Evolutionary conservation across 768 basidiomycete genomes (phyloP).

Genomic region (Gautieria morchelliformis): DNA sequence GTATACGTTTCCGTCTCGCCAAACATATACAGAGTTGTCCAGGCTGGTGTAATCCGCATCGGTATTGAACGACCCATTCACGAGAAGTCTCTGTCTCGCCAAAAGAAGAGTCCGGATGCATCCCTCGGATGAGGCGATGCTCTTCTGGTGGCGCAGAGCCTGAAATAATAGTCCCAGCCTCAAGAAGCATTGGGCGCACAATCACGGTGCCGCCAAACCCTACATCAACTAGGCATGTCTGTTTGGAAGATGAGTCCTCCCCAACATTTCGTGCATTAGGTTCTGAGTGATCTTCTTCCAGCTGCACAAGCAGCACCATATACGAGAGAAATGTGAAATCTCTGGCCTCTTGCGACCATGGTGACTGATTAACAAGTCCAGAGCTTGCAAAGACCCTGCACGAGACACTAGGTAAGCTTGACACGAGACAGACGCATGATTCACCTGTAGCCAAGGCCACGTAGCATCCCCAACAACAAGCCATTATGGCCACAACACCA

Average conservation of each 20-base stretch:
- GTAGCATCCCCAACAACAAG: constrained; percentile 9
- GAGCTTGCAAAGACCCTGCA: background rate
- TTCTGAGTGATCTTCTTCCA: background rate
- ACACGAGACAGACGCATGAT: background rate
- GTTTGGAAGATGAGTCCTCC: background rate
- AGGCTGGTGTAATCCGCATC: constrained; percentile 4
- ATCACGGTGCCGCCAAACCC: constrained; percentile 11
- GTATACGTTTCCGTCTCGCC: background rate
- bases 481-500: constrained; percentile 11
- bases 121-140: constrained; percentile 7
- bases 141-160: constrained; percentile 7
- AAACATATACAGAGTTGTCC: constrained; percentile 1
- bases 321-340: background rate
- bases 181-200: constrained; percentile 10
- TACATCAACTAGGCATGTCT: constrained; percentile 11
- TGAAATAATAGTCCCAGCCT: background rate
- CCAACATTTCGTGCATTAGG: background rate
- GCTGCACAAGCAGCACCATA: background rate
- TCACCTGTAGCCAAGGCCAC: constrained; percentile 10
- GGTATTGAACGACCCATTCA: background rate
- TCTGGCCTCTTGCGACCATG: background rate
- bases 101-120: background rate
- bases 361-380: background rate
- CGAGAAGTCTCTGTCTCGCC: background rate
- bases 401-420: background rate